Percentiles rank a stretch among this genome's conserved stretches.
Evolutionary conservation across 345 rosid genomes (phyloP).

Genomic region (Pseudoturritis turrita): DNA sequence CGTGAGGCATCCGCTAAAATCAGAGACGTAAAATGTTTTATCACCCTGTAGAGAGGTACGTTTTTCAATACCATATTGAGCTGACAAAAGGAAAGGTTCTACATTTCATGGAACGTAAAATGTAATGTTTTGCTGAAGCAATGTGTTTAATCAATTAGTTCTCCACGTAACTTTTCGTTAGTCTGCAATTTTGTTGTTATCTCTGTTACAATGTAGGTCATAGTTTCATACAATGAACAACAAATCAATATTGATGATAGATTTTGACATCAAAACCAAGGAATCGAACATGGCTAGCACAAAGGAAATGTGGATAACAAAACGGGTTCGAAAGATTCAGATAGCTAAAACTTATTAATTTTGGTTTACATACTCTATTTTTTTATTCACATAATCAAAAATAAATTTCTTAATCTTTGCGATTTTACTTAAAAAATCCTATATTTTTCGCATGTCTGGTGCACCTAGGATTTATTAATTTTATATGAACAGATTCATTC

Average conservation of each 20-base stretch:
- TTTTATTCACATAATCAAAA: too few species aligned
- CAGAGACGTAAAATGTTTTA: conserved; percentile 23
- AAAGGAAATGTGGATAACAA: too few species aligned
- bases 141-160: not conserved
- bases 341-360: too few species aligned
- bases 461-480: too few species aligned
- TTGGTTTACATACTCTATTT: too few species aligned
- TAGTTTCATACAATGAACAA: not conserved
- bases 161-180: not conserved
- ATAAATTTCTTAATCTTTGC: too few species aligned
- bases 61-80: not conserved
- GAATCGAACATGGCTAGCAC: not conserved
- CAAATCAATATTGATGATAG: not conserved
- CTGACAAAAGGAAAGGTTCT: not conserved
- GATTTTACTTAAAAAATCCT: too few species aligned
- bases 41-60: not conserved
- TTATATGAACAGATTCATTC: too few species aligned
- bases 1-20: conserved; percentile 48
- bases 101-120: not conserved
- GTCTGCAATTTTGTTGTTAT: not conserved
- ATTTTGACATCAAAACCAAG: not conserved
- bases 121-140: conserved; percentile 14
- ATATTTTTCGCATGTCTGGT: too few species aligned
- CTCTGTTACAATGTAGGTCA: not conserved
- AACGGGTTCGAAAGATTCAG: too few species aligned